Percentiles rank a stretch among this genome's conserved stretches.
These are phyloP conservation scores for Fraxinus xanthoxyloides DNA, from an alignment of 305 asterid genomes.

Conservation along the genomic window DNA sequence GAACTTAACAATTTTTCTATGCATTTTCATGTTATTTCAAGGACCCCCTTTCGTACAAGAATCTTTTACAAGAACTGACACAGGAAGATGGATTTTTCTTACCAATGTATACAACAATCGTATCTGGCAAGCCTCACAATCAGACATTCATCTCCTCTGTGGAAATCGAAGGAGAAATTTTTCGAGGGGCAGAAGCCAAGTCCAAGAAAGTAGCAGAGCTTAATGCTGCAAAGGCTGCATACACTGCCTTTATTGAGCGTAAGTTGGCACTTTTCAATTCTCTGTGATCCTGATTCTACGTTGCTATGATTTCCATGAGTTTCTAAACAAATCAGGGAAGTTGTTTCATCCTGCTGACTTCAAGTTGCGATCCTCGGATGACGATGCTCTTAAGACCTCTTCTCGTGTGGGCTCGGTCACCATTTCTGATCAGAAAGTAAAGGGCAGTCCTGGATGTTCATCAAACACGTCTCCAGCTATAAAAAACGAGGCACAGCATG, in stretches of 20 bases:
- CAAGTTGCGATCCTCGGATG: background rate
- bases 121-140: slow-evolving; percentile 13
- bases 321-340: slow-evolving; percentile 23
- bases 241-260: slow-evolving; percentile 33
- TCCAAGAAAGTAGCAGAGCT: slow-evolving; percentile 49
- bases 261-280: slow-evolving; percentile 9
- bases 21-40: background rate
- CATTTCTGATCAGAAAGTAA: slow-evolving; percentile 16
- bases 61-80: slow-evolving; percentile 31
- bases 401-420: slow-evolving; percentile 18
- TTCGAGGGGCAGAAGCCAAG: slow-evolving; percentile 37
- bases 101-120: slow-evolving; percentile 34
- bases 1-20: background rate
- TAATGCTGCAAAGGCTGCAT: slow-evolving; percentile 55
- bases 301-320: background rate
- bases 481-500: background rate
- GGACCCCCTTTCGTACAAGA: slow-evolving; percentile 36
- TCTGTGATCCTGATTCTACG: background rate
- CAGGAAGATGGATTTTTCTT: slow-evolving; percentile 23
- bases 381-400: slow-evolving; percentile 24
- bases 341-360: slow-evolving; percentile 6
- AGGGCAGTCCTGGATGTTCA: slow-evolving; percentile 7
- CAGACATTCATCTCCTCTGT: slow-evolving; percentile 33
- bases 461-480: background rate
- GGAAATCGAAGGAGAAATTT: slow-evolving; percentile 43